Percentiles rank a stretch among this genome's conserved stretches.
Evolutionary conservation across 2,329 filamentous ascomycete species (phyloP).

Genomic region (Coccinonectria pachysandricola): DNA sequence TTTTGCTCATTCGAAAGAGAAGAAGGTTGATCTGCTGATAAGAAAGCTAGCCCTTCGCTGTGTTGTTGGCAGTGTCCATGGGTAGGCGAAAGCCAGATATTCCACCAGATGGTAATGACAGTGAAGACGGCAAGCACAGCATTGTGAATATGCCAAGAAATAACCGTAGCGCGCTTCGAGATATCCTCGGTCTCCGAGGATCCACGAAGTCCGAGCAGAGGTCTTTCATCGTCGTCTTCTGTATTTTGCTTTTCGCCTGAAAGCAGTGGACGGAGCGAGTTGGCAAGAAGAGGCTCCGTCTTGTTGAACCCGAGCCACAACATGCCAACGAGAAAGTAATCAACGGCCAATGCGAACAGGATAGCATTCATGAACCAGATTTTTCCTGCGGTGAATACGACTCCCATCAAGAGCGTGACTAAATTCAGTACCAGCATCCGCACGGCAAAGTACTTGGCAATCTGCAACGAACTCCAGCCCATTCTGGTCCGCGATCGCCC

Average conservation of each 20-base stretch:
- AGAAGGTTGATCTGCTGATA: conserved; percentile 5
- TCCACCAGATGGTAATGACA: conserved; percentile 34
- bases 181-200: background rate
- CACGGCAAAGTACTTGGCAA: conserved; percentile 29
- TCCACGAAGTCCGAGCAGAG: conserved; percentile 14
- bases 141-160: conserved; percentile 34
- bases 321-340: conserved; percentile 33
- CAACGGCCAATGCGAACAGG: conserved; percentile 33
- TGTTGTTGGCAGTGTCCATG: conserved; percentile 25
- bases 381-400: conserved; percentile 22
- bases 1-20: background rate
- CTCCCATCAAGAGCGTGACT: conserved; percentile 23
- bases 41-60: background rate
- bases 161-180: conserved; percentile 3
- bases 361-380: conserved; percentile 34
- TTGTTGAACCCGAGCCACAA: conserved; percentile 28
- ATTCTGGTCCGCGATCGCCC: conserved; percentile 29
- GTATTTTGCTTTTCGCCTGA: conserved; percentile 5
- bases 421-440: conserved; percentile 27
- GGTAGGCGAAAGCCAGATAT: conserved; percentile 33
- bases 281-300: conserved; percentile 25
- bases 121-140: conserved; percentile 22
- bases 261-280: conserved; percentile 11
- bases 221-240: conserved; percentile 21
- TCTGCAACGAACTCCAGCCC: conserved; percentile 26